phyloP scores from a whole-genome alignment of 495 filamentous ascomycete genomes.

The Neurospora sp. region DNA sequence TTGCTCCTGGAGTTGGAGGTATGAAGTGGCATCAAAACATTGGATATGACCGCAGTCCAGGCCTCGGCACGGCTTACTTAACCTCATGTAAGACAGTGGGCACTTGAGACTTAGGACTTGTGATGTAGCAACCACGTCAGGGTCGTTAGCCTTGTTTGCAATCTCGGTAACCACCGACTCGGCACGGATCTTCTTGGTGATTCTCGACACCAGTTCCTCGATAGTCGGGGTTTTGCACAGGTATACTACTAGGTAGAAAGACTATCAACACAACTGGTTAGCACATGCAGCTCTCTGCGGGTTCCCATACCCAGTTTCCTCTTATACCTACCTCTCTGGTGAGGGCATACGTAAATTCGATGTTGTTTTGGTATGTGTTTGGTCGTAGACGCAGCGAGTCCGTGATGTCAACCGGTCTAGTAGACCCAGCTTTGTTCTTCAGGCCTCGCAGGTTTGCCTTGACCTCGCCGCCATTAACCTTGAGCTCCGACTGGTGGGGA shows the following conservation, averaged over 20 bases:
- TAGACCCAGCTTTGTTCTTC: constrained; percentile 92
- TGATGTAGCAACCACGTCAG: constrained; percentile 80
- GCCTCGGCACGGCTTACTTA: constrained; percentile 71
- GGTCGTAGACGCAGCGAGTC: constrained; percentile 55
- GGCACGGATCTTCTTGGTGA: constrained; percentile 69
- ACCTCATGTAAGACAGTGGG: constrained; percentile 74
- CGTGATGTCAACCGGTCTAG: constrained; percentile 85
- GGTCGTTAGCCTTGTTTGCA: constrained; percentile 68
- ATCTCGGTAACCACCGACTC: constrained; percentile 76
- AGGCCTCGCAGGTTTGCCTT: constrained; percentile 84
- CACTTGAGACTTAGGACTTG: constrained; percentile 85
- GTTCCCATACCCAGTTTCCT: background rate
- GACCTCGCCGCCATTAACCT: constrained; percentile 77
- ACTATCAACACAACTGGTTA: constrained; percentile 36
- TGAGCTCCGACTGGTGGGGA: constrained; percentile 83
- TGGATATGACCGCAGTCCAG: constrained; percentile 78
- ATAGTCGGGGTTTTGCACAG: constrained; percentile 65
- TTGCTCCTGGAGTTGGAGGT: constrained; percentile 89
- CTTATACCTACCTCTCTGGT: constrained; percentile 61
- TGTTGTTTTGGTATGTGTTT: constrained; percentile 57
- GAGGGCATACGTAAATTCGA: constrained; percentile 84
- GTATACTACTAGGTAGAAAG: constrained; percentile 63
- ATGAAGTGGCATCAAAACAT: constrained; percentile 92
- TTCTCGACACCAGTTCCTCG: constrained; percentile 56
- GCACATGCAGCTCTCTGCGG: background rate